Evolutionary conservation across 2,329 filamentous ascomycete species (phyloP).

Genomic region (Cryphonectria naterciae): DNA sequence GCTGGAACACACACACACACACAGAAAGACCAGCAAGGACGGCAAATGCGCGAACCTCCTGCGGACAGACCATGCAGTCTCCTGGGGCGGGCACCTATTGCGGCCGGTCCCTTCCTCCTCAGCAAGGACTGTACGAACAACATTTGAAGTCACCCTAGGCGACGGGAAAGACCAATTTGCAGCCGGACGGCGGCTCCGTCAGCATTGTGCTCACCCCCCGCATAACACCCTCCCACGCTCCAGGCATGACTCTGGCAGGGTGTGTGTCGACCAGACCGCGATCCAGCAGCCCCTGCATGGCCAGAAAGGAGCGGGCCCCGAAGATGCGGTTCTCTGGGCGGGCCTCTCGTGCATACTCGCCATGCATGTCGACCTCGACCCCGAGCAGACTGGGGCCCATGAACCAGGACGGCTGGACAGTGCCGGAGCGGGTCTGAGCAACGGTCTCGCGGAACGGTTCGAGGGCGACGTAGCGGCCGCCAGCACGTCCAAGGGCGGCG

Average conservation of each 20-base stretch:
- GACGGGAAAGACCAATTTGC: not conserved
- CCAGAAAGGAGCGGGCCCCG: not conserved
- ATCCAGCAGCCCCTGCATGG: not conserved
- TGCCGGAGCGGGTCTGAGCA: not conserved
- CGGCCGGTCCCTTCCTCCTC: no score
- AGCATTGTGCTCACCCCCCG: not conserved
- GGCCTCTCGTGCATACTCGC: not conserved
- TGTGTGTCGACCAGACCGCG: not conserved
- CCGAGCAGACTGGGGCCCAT: not conserved
- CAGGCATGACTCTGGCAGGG: not conserved
- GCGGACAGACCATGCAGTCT: no score
- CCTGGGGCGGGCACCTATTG: no score
- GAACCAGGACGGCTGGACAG: not conserved
- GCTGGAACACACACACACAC: no score
- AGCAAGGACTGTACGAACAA: no score
- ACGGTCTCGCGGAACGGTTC: not conserved
- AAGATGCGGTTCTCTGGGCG: not conserved
- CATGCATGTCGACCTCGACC: not conserved
- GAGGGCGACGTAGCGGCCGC: constrained; percentile 31
- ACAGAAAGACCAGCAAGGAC: no score
- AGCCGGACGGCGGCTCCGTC: not conserved
- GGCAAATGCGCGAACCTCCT: no score
- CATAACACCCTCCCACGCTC: not conserved
- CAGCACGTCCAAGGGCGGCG: constrained; percentile 38
- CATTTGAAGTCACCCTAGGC: not conserved